Percentiles rank a stretch among this genome's conserved stretches.
Conservation (phyloP, 768 basidiomycete genomes). For the Rhizopogon roseolus region DNA sequence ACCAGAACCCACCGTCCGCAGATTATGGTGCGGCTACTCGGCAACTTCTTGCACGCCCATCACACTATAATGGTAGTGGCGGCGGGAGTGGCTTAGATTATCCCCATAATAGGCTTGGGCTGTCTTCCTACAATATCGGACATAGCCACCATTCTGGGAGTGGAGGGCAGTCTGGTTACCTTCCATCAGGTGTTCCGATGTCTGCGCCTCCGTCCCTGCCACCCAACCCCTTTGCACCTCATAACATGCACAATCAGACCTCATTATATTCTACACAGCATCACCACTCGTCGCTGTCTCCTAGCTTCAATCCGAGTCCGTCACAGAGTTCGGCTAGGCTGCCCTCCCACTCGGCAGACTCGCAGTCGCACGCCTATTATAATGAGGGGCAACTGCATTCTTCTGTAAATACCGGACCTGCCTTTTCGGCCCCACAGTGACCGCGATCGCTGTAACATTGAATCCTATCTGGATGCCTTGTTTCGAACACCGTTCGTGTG, state of each 20-base stretch:
- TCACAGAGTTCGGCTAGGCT: constrained; percentile 25
- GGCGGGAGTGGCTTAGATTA: constrained; percentile 17
- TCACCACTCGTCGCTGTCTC: constrained; percentile 23
- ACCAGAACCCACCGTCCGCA: constrained; percentile 25
- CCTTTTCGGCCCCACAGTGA: constrained; percentile 27
- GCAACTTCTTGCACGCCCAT: constrained; percentile 38
- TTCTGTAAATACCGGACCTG: constrained; percentile 20
- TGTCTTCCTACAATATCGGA: constrained; percentile 31
- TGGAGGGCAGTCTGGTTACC: constrained; percentile 21
- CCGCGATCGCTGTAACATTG: neutral
- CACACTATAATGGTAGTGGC: constrained; percentile 22
- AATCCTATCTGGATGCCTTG: constrained; percentile 4
- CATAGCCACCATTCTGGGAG: constrained; percentile 40
- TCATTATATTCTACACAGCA: constrained; percentile 27
- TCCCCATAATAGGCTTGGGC: constrained; percentile 30
- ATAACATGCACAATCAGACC: constrained; percentile 20
- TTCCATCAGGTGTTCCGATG: constrained; percentile 39
- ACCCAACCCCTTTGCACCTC: constrained; percentile 28
- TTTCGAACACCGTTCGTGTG: constrained; percentile 20
- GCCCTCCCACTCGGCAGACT: constrained; percentile 19
- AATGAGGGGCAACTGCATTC: constrained; percentile 23
- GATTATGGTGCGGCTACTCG: constrained; percentile 41
- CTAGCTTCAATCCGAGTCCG: constrained; percentile 25
- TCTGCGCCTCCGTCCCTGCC: constrained; percentile 49
- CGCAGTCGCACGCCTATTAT: constrained; percentile 24